Percentiles rank a stretch among this genome's conserved stretches.
Conservation (phyloP, 805 yeast genomes). For the Candida morakotiae region DNA sequence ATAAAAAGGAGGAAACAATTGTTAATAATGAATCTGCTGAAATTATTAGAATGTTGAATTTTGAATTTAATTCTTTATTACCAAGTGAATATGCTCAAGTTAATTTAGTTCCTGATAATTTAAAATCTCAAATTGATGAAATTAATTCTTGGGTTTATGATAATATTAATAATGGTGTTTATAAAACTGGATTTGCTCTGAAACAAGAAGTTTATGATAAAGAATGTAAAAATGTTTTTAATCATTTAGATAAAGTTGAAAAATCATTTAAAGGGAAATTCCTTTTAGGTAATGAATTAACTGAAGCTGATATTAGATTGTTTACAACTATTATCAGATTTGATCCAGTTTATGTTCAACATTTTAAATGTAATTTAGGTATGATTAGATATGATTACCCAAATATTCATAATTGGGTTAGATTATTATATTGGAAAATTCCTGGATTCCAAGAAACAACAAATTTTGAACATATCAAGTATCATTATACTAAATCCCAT, state of each 20-base stretch:
- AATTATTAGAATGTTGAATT: conserved; percentile 77
- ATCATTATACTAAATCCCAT: conserved; percentile 88
- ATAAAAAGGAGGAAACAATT: conserved; percentile 72
- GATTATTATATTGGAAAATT: conserved; percentile 75
- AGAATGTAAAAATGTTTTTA: conserved; percentile 61
- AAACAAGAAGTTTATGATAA: conserved; percentile 76
- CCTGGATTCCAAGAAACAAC: conserved; percentile 77
- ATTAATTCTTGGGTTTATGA: conserved; percentile 81
- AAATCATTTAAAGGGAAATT: conserved; percentile 34
- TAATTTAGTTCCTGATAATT: conserved; percentile 58
- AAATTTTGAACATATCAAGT: conserved; percentile 84
- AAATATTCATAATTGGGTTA: conserved; percentile 70
- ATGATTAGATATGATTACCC: conserved; percentile 82
- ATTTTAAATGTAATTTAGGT: conserved; percentile 86
- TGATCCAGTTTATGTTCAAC: conserved; percentile 92
- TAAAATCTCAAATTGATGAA: conserved; percentile 62
- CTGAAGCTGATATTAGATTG: conserved; percentile 89
- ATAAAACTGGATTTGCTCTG: conserved; percentile 87
- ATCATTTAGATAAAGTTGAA: conserved; percentile 68
- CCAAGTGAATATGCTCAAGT: conserved; percentile 45
- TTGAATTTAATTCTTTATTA: conserved; percentile 62
- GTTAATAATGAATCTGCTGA: conserved; percentile 92
- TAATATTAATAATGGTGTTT: conserved; percentile 87
- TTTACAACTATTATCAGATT: conserved; percentile 86
- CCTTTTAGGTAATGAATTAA: conserved; percentile 61